Base-by-base conservation (phyloP, 768 basidiomycete species). In the Podaxis carcinomalis region DNA sequence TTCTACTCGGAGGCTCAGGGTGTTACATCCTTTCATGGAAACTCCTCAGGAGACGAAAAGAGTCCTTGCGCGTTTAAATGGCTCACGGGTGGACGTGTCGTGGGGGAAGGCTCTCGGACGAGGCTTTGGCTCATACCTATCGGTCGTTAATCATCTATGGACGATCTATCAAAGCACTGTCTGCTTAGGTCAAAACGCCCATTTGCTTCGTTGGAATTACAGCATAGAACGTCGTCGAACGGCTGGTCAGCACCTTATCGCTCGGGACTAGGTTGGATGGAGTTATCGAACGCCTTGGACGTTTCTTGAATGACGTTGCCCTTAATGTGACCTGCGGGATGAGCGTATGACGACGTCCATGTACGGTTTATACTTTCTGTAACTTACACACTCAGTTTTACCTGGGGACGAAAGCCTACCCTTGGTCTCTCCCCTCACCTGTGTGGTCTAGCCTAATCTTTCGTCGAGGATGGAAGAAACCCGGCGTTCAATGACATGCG, bases 1-100 rank as follows among this genome's bases (percentile, higher is more conserved):
- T 74, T 10, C 69, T 73, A n/a, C 70, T 77, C 59, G 67, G 63
- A 6, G 78, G 75, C 36, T 68, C 76, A 49, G 60, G 58, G 25
- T 76, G 73, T 46, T 69, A 72, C 57, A 56, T 73, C 11, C 39
- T 72, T 27, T 67, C 74, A 0, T 74, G 77, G 69, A 73, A 66
- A 65, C 65, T 66, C 5, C 62, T 76, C 51, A 65, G 66, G 10
- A 70, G 63, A 62, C 68, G 77, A 57, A 73, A 69, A 65, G 68
- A 68, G 16, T 68, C 68, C 16, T 66, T 39, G 56, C 67, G 64
- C 59, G 59, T 70, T n/a, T 68, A 59, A 59, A 9, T n/a, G 6
- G 36, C 21, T 35, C 46, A 7, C 13, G 25, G 27, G 4, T 10
- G 32, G 46, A 37, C 14, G 47, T 23, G 11, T 13, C 19, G 11